A percentile compares a stretch with the other conserved stretches of the same genome.
Conservation (phyloP, 306 rosid species). For the Citrullus colocynthis region DNA sequence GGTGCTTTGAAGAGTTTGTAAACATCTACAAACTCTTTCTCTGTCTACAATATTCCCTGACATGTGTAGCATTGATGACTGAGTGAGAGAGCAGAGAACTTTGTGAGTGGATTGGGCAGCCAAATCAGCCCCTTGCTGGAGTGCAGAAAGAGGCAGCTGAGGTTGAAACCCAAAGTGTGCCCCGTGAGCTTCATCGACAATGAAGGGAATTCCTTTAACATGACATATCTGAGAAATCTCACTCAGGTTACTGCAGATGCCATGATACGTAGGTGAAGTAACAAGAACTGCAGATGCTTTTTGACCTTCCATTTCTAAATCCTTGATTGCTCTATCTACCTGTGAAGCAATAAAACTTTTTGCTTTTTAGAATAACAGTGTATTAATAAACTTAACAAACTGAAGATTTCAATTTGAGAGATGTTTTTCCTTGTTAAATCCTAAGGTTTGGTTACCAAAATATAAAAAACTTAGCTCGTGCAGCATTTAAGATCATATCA, state of each 20-base stretch:
- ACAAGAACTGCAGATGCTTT: slow-evolving; percentile 63
- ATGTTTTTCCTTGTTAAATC: not conserved
- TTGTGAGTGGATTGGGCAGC: slow-evolving; percentile 71
- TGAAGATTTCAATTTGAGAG: not conserved
- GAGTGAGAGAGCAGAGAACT: slow-evolving; percentile 77
- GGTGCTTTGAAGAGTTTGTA: slow-evolving; percentile 74
- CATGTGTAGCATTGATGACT: slow-evolving; percentile 86
- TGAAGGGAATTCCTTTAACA: slow-evolving; percentile 56
- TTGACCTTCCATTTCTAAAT: slow-evolving; percentile 41
- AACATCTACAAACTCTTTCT: slow-evolving; percentile 52
- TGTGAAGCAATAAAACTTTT: slow-evolving; percentile 14
- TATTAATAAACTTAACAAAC: not conserved
- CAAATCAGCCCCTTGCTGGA: slow-evolving; percentile 69
- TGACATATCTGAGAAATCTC: slow-evolving; percentile 63
- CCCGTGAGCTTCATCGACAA: slow-evolving; percentile 94
- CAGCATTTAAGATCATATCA: not conserved
- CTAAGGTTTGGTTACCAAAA: not conserved
- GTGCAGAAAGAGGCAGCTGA: slow-evolving; percentile 55
- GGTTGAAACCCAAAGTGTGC: slow-evolving; percentile 84
- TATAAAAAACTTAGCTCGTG: not conserved
- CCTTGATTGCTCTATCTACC: slow-evolving; percentile 59
- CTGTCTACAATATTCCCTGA: slow-evolving; percentile 43
- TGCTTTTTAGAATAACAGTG: not conserved
- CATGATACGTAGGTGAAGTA: slow-evolving; percentile 84
- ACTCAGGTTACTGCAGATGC: slow-evolving; percentile 55